Base-by-base conservation (phyloP, 768 basidiomycete species). In the Boletus reticulatus region DNA sequence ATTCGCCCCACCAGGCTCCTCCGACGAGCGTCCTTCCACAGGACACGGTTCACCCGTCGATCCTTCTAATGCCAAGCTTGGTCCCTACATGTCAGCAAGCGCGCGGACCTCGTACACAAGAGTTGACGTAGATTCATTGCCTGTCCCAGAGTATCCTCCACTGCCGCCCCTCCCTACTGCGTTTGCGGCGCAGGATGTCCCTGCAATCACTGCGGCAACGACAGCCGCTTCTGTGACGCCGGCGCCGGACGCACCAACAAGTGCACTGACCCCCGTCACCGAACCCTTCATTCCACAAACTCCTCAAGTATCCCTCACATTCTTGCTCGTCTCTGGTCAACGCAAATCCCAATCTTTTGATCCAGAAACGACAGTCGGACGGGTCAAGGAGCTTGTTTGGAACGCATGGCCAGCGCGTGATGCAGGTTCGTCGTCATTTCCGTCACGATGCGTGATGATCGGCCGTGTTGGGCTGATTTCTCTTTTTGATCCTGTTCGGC, bases 311-410 rank as follows among this genome's bases (percentile, higher is more conserved):
- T 78, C 79, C 24, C 64, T 92, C 42, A 88, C 87, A 0, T 90
- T 92, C 68, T 75, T 92, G 43, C 77, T 90, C 48, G 80, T 90
- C 27, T 84, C 87, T 0, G 88, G 89, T 0, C 73, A 78, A 41
- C 75, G 88, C 57, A 77, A 84, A 58, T 82, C 84, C 0, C 88
- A 91, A 81, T 73, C 79, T 0, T 92, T 92, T 60, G 87, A 89
- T 29, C 88, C 88, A 13, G 82, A 83, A 60, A 87, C 81, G 20
- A 87, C 88, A 0, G 75, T 92, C 32, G 88, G 87, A 17, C 77
- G 90, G 61, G 85, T 90, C 29, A 92, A 92, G 71, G 90, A 92
- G 73, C 79, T 92, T 45, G 82, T 86, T 37, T 92, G 90, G 89
- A 89, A 85, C 72, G 80, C 83, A 34, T 92, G 90, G 89, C 88